A percentile compares a stretch with the other conserved stretches of the same genome.
These are phyloP conservation scores for Ettlia oleoabundans DNA, from an alignment of 139 green algal species.

Conservation along the genomic window DNA sequence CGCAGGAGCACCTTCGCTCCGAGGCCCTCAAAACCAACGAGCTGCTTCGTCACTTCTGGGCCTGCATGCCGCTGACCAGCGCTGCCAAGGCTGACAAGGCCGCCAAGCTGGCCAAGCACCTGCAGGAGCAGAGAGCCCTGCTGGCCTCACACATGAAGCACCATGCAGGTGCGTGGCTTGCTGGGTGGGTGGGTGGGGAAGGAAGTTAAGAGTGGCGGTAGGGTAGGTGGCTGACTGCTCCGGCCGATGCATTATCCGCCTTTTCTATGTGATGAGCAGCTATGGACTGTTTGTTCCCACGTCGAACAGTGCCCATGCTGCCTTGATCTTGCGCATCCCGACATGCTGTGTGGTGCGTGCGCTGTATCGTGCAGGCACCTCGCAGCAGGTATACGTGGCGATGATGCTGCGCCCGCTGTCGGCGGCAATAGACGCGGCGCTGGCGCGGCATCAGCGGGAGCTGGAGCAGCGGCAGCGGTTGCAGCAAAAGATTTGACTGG, in stretches of 20 bases:
- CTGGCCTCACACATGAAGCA: slow-evolving; percentile 18
- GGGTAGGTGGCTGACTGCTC: background rate
- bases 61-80: slow-evolving; percentile 49
- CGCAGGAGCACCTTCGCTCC: slow-evolving; percentile 44
- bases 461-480: slow-evolving; percentile 17
- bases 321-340: too few relatives aligned
- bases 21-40: slow-evolving; percentile 69
- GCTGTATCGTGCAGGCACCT: background rate
- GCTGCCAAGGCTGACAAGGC: slow-evolving; percentile 49
- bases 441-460: slow-evolving; percentile 31
- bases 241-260: too few relatives aligned
- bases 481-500: background rate
- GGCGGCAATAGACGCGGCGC: slow-evolving; percentile 38
- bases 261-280: too few relatives aligned
- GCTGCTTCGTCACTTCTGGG: slow-evolving; percentile 83
- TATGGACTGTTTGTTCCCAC: too few relatives aligned
- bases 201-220: background rate
- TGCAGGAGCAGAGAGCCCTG: slow-evolving; percentile 50
- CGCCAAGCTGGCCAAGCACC: slow-evolving; percentile 37
- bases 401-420: slow-evolving; percentile 45
- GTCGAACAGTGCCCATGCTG: too few relatives aligned
- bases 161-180: background rate
- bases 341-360: too few relatives aligned
- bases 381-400: slow-evolving; percentile 38
- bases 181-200: background rate